Evolutionary conservation across 2,329 filamentous ascomycete species (phyloP), one percentile per base, ranked within the genome.

Genomic region (Xylaria sp.): DNA sequence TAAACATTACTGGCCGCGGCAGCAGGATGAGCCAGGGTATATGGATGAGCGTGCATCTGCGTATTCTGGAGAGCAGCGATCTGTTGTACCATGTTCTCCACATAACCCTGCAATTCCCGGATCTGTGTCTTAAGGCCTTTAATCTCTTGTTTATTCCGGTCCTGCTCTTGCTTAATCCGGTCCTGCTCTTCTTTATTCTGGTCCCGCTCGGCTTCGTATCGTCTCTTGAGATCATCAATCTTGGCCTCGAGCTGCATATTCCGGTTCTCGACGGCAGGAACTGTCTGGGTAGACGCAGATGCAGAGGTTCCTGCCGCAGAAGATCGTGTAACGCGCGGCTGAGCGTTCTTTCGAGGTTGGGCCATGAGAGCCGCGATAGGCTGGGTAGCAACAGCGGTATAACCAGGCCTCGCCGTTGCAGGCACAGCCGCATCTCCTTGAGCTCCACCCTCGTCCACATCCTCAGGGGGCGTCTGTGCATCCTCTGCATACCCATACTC

Each of bases 361-460:
- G 18, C 43, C 62, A 64, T 65, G n/a, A 61, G 33, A 1, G 43
- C 31, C 1, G 41, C 7, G 15, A 68, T 65, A 0, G 33, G 12
- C 31, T 36, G 28, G 1, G 49, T 20, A 13, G 55, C 61, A 18
- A 23, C 60, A 0, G 55, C 23, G 9, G 62, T 6, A 18, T 68
- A 68, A 2, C 66, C 66, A 2, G 66, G 66, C 7, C 33, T 55
- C 6, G 66, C 66, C 61, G 60, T 49, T 0, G 33, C 33, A 2
- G 33, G 33, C 33, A 36, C 33, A 36, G 10, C 33, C 33, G 33
- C 8, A 36, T 10, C 33, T 10, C 33, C 33, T 10, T 7, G 2
- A 36, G 6, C 9, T 10, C 2, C 10, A 36, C 10, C 8, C 33
- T 7, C 10, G 9, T 8, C 1, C 33, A 36, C 25, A 7, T n/a